Evolutionary conservation across 495 filamentous ascomycete species (phyloP).

Genomic region (Parathielavia appendiculata): DNA sequence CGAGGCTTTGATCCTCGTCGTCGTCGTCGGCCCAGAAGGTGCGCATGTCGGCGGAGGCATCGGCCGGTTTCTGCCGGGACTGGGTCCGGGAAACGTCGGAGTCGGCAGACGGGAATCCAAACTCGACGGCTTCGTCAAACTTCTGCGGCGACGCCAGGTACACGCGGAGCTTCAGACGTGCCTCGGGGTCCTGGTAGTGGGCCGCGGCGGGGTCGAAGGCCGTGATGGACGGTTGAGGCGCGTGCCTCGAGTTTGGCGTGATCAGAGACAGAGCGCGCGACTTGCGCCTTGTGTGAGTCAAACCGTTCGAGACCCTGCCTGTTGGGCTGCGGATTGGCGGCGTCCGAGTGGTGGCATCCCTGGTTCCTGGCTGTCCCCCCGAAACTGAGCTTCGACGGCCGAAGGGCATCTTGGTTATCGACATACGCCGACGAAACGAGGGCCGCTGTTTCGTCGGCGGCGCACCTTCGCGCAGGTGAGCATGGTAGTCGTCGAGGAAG

Average conservation of each 20-base stretch:
- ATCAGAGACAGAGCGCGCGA: conserved; percentile 48
- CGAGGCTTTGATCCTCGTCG: conserved; percentile 42
- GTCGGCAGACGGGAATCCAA: conserved; percentile 74
- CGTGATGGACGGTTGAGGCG: conserved; percentile 44
- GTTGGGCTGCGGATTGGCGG: conserved; percentile 35
- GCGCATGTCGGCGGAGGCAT: conserved; percentile 36
- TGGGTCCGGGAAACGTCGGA: conserved; percentile 25
- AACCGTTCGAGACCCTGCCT: conserved; percentile 22
- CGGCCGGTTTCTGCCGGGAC: conserved; percentile 28
- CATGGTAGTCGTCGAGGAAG: conserved; percentile 50
- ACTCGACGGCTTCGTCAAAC: conserved; percentile 91
- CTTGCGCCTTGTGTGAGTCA: conserved; percentile 39
- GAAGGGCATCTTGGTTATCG: conserved; percentile 52
- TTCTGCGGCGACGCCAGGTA: conserved; percentile 88
- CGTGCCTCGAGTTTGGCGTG: conserved; percentile 37
- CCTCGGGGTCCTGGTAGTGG: conserved; percentile 88
- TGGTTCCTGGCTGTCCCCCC: conserved; percentile 39
- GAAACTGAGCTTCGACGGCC: conserved; percentile 43
- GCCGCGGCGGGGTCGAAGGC: conserved; percentile 68
- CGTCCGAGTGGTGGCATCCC: conserved; percentile 32
- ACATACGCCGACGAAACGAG: conserved; percentile 50
- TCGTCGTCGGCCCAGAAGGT: conserved; percentile 52
- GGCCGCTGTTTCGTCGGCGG: conserved; percentile 40
- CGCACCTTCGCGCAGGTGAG: conserved; percentile 41
- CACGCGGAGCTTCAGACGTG: conserved; percentile 78